Evolutionary conservation across 2,329 filamentous ascomycete species (phyloP).

Genomic region (Calonectria henricotiae): DNA sequence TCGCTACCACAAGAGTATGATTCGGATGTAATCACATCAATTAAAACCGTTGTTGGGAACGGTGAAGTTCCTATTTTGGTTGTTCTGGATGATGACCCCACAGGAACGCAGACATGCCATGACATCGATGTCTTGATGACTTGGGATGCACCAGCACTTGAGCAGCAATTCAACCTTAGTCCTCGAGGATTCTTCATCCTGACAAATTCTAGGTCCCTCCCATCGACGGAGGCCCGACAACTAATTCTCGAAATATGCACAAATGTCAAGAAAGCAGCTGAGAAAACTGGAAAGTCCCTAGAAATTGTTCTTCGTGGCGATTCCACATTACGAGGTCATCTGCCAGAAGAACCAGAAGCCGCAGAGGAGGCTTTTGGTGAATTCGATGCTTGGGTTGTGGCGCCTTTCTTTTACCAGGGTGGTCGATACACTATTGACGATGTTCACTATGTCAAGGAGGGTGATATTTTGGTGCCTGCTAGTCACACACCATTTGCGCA

Average conservation of each 20-base stretch:
- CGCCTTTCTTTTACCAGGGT: slow-evolving; percentile 74
- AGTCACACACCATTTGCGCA: slow-evolving; percentile 70
- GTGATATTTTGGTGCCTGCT: slow-evolving; percentile 59
- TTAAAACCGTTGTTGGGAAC: slow-evolving; percentile 41
- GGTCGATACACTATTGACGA: slow-evolving; percentile 72
- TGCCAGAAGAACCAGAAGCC: slow-evolving; percentile 70
- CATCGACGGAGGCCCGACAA: slow-evolving; percentile 62
- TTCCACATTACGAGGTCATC: slow-evolving; percentile 72
- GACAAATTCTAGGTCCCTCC: slow-evolving; percentile 73
- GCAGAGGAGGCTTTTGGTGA: slow-evolving; percentile 67
- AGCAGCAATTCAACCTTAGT: slow-evolving; percentile 61
- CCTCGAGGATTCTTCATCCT: slow-evolving; percentile 74
- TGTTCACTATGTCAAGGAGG: slow-evolving; percentile 73
- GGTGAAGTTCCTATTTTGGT: slow-evolving; percentile 57
- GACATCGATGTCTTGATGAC: slow-evolving; percentile 70
- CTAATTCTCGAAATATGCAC: slow-evolving; percentile 69
- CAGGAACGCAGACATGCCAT: slow-evolving; percentile 74
- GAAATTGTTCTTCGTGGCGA: slow-evolving; percentile 73
- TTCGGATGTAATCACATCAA: slow-evolving; percentile 45
- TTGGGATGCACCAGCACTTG: slow-evolving; percentile 66
- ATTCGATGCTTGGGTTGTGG: slow-evolving; percentile 69
- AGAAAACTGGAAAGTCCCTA: slow-evolving; percentile 59
- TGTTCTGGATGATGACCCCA: slow-evolving; percentile 71
- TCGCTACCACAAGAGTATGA: slow-evolving; percentile 48
- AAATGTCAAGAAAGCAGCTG: slow-evolving; percentile 66